A percentile compares a stretch with the other conserved stretches of the same genome.
phyloP scores from a whole-genome alignment of 768 basidiomycete species.

The Pleurotus tuoliensis region DNA sequence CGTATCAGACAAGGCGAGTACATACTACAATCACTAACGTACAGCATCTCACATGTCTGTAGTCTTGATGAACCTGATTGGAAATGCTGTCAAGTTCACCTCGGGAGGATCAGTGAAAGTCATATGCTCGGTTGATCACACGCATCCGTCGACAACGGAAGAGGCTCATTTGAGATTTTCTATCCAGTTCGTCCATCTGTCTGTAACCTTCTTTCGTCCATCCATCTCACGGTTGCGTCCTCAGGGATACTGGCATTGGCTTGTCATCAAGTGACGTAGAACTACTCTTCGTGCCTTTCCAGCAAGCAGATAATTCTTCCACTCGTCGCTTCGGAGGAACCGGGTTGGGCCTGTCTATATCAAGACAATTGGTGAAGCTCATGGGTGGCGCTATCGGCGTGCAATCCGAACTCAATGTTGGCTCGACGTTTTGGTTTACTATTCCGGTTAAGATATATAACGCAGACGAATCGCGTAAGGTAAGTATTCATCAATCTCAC shows the following conservation, averaged over 20 bases:
- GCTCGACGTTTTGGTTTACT: conserved; percentile 73
- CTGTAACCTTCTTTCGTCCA: conserved; percentile 2
- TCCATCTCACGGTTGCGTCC: conserved; percentile 5
- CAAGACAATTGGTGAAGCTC: conserved; percentile 69
- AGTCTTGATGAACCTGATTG: conserved; percentile 77
- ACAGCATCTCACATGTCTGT: conserved; percentile 7
- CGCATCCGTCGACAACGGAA: conserved; percentile 29
- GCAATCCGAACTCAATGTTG: conserved; percentile 56
- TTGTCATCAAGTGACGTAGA: conserved; percentile 63
- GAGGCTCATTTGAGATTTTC: conserved; percentile 60
- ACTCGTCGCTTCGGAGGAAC: conserved; percentile 76
- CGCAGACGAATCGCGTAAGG: conserved; percentile 55
- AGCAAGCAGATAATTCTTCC: conserved; percentile 76
- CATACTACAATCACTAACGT: not conserved
- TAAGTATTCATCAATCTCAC: conserved; percentile 16
- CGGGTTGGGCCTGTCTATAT: conserved; percentile 73
- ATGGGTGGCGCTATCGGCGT: conserved; percentile 75
- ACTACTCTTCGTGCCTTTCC: conserved; percentile 68
- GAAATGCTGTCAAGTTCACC: conserved; percentile 77
- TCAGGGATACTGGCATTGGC: conserved; percentile 71
- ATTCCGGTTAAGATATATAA: conserved; percentile 60
- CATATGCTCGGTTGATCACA: conserved; percentile 47
- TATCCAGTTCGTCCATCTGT: conserved; percentile 44
- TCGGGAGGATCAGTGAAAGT: conserved; percentile 60
- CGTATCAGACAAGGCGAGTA: conserved; percentile 64